phyloP scores from a whole-genome alignment of 23 red algal genomes.

The Agarophyton chilense region DNA sequence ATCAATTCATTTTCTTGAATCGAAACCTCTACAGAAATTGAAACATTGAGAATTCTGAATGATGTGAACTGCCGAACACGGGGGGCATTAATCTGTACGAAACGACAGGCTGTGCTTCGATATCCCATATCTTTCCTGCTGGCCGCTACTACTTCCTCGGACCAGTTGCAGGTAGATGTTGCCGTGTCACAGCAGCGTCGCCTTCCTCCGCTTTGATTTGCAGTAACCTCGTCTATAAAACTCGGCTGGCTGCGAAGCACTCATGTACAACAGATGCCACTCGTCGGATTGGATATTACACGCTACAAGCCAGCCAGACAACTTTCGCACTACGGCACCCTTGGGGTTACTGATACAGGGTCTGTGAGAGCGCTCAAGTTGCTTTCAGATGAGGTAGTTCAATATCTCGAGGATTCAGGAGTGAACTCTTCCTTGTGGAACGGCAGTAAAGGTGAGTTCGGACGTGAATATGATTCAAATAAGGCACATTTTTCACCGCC shows the following conservation, averaged over 20 bases:
- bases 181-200: neutral
- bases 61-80: neutral
- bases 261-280: conserved; percentile 23
- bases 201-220: neutral
- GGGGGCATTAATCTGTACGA: neutral
- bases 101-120: neutral
- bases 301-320: conserved; percentile 7
- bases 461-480: conserved; percentile 26
- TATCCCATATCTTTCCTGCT: neutral
- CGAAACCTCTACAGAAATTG: neutral
- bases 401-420: neutral
- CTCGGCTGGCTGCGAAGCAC: neutral
- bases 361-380: neutral
- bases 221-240: neutral
- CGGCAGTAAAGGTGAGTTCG: conserved; percentile 33
- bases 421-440: conserved; percentile 38
- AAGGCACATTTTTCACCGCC: neutral
- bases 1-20: neutral
- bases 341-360: conserved; percentile 7
- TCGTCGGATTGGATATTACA: conserved; percentile 23
- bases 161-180: neutral
- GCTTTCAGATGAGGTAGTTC: conserved; percentile 2
- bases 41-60: no score
- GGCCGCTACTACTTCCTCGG: neutral
- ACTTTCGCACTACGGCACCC: neutral